Base-by-base conservation (phyloP, 1,139 yeast genomes). In the Yamadazyma spencermartinsiae region DNA sequence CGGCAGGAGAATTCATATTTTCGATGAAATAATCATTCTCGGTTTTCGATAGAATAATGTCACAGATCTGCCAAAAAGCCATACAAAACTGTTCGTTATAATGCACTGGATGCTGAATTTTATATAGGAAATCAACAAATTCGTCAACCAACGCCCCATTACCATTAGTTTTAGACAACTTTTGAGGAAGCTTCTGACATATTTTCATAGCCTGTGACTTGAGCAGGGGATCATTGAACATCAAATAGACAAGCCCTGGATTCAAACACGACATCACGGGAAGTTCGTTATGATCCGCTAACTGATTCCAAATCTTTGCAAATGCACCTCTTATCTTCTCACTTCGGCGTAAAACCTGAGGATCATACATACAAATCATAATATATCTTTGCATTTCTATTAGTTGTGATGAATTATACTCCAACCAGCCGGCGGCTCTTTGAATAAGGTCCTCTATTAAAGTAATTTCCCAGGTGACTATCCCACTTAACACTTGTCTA, bases 41-140 rank as follows among this genome's bases (percentile, higher is more conserved):
- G 31, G 74, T 56, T 3, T 71, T 50, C 20, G 62, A 59, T 21
- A 80, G 47, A 0, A 84, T 37, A 0, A 70, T 65, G 8, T 55
- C 45, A 31, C 78, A 51, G 41, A 67, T 69, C 10, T 63, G 54
- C 86, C 90, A 85, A 52, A 82, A 83, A 10, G 52, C 51, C 10
- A 66, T 56, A 24, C 83, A 73, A 4, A 60, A 55, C 0, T 52
- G 55, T 15, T 71, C 75, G 19, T 63, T 63, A 55, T 73, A 80
- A 42, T 55, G 65, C 2, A 60, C 57, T 0, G 79, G 75, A 45
- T 76, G 66, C 51, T 83, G 88, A 35, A 83, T 67, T 31, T 64
- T 60, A 42, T 73, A 69, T 20, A 79, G 60, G 49, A 80, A 80
- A 3, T 58, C 52, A 36, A 70, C 69, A 43, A 74, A 76, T 50